Base-by-base conservation (phyloP, 2,329 filamentous ascomycete species). In the Trichoderma citrinoviride region DNA sequence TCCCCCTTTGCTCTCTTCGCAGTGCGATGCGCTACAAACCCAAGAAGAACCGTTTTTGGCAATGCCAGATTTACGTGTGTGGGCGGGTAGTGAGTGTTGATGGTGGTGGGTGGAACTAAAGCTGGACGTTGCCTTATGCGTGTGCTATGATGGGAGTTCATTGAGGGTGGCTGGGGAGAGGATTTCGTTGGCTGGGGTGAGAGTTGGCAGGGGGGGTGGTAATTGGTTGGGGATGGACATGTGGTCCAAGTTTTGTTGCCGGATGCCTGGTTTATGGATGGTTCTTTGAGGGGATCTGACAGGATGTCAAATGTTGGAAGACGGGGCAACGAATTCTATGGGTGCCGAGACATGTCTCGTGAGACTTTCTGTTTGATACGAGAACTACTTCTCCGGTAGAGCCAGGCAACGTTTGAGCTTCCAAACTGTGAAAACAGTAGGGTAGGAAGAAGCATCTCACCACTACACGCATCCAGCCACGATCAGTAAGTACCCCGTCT, bases 141-240 rank as follows among this genome's bases (percentile, higher is more conserved):
- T 54, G 60, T 37, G 40, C 58, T 61, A 61, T 61, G 33, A 21
- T 40, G 47, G 56, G 37, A 12, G 23, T 37, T 33, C 37, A 7
- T 23, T 52, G 14, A 43, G n/a, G 25, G 47, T 61, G 58, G 25
- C 23, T 53, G 58, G 37, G 25, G 25, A 46, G 15, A 25, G 60
- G 25, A 25, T 62, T n/a, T n/a, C 46, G 60, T 62, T 62, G 60
- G 60, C 23, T 37, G 49, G 37, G 2, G 14, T n/a, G 19, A 49
- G 43, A n/a, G 21, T 40, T 23, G 17, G 21, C 58, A 44, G 46
- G 60, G 49, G 53, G 60, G 60, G 56, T 40, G 23, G n/a, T n/a
- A n/a, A n/a, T n/a, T n/a, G n/a, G 27, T 58, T 47, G 43, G 19
- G n/a, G 43, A n/a, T 46, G 60, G 60, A 37, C 60, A 62, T 62